These are phyloP conservation scores for Penicillium brasilianum DNA, from an alignment of 2,329 filamentous ascomycete genomes.

Conservation along the genomic window DNA sequence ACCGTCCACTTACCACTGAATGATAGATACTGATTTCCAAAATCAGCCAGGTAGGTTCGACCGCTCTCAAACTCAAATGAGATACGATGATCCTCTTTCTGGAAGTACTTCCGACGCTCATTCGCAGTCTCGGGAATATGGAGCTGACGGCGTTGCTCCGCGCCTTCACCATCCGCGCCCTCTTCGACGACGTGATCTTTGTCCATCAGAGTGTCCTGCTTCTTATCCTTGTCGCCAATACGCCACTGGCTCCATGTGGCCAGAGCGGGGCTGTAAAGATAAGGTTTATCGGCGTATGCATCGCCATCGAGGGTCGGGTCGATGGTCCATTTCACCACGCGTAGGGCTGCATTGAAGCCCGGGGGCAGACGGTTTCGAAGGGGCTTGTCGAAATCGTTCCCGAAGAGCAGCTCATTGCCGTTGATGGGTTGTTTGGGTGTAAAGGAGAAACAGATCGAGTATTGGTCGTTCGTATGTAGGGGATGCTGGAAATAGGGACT, in stretches of 20 bases:
- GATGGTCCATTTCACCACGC: constrained; percentile 85
- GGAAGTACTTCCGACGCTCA: constrained; percentile 65
- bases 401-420: constrained; percentile 80
- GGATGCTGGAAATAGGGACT: constrained; percentile 78
- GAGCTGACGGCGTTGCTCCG: constrained; percentile 51
- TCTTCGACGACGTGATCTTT: constrained; percentile 63
- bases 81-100: constrained; percentile 60
- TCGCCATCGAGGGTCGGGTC: constrained; percentile 92
- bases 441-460: constrained; percentile 81
- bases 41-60: constrained; percentile 68
- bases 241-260: constrained; percentile 79
- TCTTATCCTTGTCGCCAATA: constrained; percentile 60
- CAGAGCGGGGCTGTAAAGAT: constrained; percentile 81
- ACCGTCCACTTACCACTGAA: constrained; percentile 65
- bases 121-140: constrained; percentile 60
- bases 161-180: constrained; percentile 65
- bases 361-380: constrained; percentile 85
- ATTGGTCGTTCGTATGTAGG: constrained; percentile 76
- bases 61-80: constrained; percentile 67
- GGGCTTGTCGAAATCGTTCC: constrained; percentile 92
- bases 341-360: constrained; percentile 82
- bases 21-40: constrained; percentile 91
- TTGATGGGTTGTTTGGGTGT: constrained; percentile 70
- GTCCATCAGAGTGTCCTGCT: constrained; percentile 44
- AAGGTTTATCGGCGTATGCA: constrained; percentile 82